Evolutionary conservation across 352 stramenopile species (phyloP).

Genomic region (Plasmopara viticola): DNA sequence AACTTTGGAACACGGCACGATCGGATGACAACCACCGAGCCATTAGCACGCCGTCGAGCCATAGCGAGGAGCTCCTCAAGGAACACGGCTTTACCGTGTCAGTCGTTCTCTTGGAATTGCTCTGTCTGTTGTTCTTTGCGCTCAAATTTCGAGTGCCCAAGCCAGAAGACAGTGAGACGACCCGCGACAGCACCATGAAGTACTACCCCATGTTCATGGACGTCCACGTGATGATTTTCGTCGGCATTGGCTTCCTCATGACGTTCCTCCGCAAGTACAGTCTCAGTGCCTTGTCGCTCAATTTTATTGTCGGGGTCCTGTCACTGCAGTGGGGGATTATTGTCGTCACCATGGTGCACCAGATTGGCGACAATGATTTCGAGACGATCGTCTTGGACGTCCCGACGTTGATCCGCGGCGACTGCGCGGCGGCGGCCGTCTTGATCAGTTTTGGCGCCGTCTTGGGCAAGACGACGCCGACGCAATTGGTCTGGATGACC

Average conservation of each 20-base stretch:
- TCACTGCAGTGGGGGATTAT: slow-evolving; percentile 69
- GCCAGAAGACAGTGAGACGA: slow-evolving; percentile 4
- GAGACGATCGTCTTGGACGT: slow-evolving; percentile 44
- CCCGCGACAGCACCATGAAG: slow-evolving; percentile 6
- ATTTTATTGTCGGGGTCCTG: slow-evolving; percentile 67
- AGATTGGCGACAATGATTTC: slow-evolving; percentile 41
- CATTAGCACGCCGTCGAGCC: slow-evolving; percentile 1
- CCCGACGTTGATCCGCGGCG: slow-evolving; percentile 59
- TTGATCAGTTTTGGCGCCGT: slow-evolving; percentile 79
- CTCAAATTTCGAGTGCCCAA: slow-evolving; percentile 19
- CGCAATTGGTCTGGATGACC: slow-evolving; percentile 74
- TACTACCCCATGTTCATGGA: slow-evolving; percentile 59
- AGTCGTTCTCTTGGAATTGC: slow-evolving; percentile 6
- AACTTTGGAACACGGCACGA: slow-evolving; percentile 10
- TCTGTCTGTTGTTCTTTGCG: slow-evolving; percentile 17
- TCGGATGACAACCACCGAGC: slow-evolving; percentile 12
- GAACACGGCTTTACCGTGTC: slow-evolving; percentile 12
- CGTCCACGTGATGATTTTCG: slow-evolving; percentile 81
- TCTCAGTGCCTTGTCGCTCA: slow-evolving; percentile 66
- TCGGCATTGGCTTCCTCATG: slow-evolving; percentile 87
- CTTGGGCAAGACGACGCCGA: slow-evolving; percentile 67
- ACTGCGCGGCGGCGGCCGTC: slow-evolving; percentile 70
- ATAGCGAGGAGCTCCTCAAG: background rate
- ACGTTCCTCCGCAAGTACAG: slow-evolving; percentile 83
- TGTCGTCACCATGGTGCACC: slow-evolving; percentile 48